Conservation (phyloP, 345 rosid genomes). For the Orychophragmus violaceus region DNA sequence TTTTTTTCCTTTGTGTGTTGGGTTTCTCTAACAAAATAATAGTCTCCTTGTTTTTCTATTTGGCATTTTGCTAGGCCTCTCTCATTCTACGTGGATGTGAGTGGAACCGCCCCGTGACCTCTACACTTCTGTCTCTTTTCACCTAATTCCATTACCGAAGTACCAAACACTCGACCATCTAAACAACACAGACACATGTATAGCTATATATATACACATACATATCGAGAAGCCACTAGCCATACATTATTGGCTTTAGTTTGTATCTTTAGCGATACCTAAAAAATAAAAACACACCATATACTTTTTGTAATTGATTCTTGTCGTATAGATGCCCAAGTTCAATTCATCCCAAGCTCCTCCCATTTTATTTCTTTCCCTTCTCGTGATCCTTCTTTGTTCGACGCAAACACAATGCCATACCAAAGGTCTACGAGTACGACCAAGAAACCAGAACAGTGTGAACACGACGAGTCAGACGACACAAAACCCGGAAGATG, state of each 20-base stretch:
- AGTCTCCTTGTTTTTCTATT: conserved; percentile 7
- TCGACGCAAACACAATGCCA: conserved; percentile 45
- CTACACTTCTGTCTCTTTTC: conserved; percentile 32
- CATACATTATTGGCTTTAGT: conserved; percentile 9
- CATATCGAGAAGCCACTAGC: conserved; percentile 10
- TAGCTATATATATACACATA: neutral
- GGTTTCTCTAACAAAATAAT: conserved; percentile 8
- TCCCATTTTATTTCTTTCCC: conserved; percentile 8
- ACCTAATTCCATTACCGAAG: conserved; percentile 32
- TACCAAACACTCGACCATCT: conserved; percentile 28
- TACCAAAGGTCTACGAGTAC: conserved; percentile 53
- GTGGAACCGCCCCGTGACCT: conserved; percentile 76
- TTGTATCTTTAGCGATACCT: conserved; percentile 23
- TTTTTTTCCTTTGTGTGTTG: neutral
- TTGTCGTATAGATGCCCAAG: conserved; percentile 32
- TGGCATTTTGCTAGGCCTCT: conserved; percentile 18
- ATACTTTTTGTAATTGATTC: neutral
- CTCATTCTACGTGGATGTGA: conserved; percentile 39
- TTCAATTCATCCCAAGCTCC: conserved; percentile 20
- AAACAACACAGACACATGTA: neutral
- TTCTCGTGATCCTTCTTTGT: conserved; percentile 35
- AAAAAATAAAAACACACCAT: neutral
- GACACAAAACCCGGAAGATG: conserved; percentile 60
- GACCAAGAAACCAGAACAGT: conserved; percentile 34
- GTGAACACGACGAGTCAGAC: conserved; percentile 40